Percentiles rank a stretch among this genome's conserved stretches.
These are phyloP conservation scores for Candida schatavii DNA, from an alignment of 805 yeast species.

Conservation along the genomic window DNA sequence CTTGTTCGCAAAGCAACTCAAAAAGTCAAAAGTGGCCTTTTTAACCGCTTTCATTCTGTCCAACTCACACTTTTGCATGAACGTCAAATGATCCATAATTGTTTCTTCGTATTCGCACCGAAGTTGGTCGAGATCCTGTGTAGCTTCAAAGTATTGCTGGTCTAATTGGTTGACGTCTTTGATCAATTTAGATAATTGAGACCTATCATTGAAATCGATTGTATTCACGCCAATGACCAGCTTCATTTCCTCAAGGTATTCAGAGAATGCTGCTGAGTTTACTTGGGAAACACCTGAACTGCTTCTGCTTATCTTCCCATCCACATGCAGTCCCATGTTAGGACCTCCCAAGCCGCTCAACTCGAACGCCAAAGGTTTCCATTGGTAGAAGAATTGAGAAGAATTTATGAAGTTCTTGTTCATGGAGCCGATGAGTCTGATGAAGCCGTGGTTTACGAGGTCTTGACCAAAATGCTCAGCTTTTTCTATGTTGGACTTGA, in stretches of 20 bases:
- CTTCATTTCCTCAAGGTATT: constrained; percentile 42
- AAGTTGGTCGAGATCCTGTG: constrained; percentile 57
- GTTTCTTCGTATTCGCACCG: constrained; percentile 75
- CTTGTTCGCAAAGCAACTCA: constrained; percentile 62
- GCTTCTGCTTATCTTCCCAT: constrained; percentile 8
- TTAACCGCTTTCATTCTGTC: constrained; percentile 76
- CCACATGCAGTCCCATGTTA: background rate
- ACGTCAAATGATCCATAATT: constrained; percentile 66
- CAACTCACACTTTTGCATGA: constrained; percentile 79
- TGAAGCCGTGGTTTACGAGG: constrained; percentile 56
- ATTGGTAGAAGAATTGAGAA: constrained; percentile 71
- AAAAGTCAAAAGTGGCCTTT: constrained; percentile 69
- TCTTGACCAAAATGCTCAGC: constrained; percentile 78
- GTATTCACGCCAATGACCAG: constrained; percentile 43
- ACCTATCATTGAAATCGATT: constrained; percentile 47
- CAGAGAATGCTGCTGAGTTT: constrained; percentile 16
- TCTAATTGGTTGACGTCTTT: constrained; percentile 62
- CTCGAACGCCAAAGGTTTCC: constrained; percentile 70
- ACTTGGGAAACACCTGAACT: constrained; percentile 2
- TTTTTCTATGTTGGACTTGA: constrained; percentile 47
- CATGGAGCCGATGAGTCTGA: constrained; percentile 65
- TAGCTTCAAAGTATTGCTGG: constrained; percentile 46
- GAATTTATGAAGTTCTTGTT: constrained; percentile 66
- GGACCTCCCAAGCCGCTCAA: constrained; percentile 26
- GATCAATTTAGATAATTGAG: constrained; percentile 48